Percentiles rank a stretch among this genome's conserved stretches.
Conservation (phyloP, 108 stramenopile species). For the Phaeodactylum tricornutum region DNA sequence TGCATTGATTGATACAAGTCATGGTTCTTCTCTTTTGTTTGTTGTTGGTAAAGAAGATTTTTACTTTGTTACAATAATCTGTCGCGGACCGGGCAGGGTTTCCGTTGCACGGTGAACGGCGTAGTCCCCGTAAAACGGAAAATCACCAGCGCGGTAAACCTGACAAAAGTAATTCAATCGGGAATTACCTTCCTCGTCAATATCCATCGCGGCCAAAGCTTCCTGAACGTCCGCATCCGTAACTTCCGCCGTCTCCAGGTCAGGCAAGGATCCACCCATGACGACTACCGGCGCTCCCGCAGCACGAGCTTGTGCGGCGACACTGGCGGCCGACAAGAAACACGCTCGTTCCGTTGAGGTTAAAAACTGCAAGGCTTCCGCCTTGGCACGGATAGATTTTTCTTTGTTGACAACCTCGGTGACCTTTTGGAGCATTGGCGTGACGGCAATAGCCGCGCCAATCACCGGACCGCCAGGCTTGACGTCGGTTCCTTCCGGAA, state of each 20-base stretch:
- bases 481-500: conserved; percentile 21
- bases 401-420: conserved; percentile 46
- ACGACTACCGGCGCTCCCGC: conserved; percentile 60
- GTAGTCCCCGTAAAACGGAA: conserved; percentile 74
- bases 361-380: conserved; percentile 69
- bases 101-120: conserved; percentile 70
- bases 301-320: conserved; percentile 41
- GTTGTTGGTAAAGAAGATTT: not conserved
- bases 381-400: conserved; percentile 55
- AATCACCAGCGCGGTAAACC: conserved; percentile 76
- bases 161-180: conserved; percentile 73
- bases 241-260: conserved; percentile 42
- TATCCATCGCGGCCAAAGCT: conserved; percentile 67
- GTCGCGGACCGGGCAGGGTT: conserved; percentile 57
- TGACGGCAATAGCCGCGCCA: conserved; percentile 67
- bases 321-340: conserved; percentile 51
- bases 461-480: conserved; percentile 57
- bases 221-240: conserved; percentile 51
- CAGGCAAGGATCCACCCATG: conserved; percentile 65
- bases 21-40: not conserved
- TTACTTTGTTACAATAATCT: conserved; percentile 78
- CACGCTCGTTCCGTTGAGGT: conserved; percentile 49
- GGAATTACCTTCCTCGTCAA: conserved; percentile 54
- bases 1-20: too few species aligned
- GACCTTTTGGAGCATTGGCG: conserved; percentile 56